These are phyloP conservation scores for Boletus rex-veris DNA, from an alignment of 768 basidiomycete species.

Conservation along the genomic window DNA sequence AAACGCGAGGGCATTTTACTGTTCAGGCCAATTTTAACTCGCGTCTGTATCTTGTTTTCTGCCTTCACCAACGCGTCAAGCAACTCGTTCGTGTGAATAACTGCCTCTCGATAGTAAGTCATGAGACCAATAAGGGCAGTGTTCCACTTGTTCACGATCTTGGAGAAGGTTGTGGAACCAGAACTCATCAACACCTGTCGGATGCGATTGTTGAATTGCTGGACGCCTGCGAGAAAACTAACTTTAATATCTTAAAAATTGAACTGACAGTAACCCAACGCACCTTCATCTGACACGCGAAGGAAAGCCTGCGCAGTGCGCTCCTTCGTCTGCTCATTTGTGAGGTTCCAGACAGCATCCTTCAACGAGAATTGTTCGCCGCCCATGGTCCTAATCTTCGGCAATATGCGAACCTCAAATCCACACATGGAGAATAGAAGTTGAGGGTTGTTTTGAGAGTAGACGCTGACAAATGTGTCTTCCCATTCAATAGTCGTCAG, in stretches of 20 bases:
- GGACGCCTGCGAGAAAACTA: conserved; percentile 55
- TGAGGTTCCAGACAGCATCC: conserved; percentile 95
- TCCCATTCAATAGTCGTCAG: conserved; percentile 99
- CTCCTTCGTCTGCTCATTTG: conserved; percentile 96
- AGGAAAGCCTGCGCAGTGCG: conserved; percentile 97
- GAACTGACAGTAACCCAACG: not conserved
- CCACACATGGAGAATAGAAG: conserved; percentile 97
- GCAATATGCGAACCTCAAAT: conserved; percentile 97
- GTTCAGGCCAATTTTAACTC: conserved; percentile 99
- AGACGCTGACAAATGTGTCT: conserved; percentile 95
- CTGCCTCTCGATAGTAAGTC: conserved; percentile 98
- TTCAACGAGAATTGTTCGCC: conserved; percentile 97
- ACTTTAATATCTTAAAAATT: not conserved
- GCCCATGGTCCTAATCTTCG: conserved; percentile 92
- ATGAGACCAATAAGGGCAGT: conserved; percentile 93
- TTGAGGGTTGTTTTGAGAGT: conserved; percentile 96
- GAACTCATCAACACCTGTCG: conserved; percentile 98
- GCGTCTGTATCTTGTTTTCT: conserved; percentile 99
- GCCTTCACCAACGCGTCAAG: conserved; percentile 96
- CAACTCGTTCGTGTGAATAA: conserved; percentile 95
- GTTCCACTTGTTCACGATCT: conserved; percentile 99
- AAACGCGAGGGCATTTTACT: conserved; percentile 99
- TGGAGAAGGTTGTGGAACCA: conserved; percentile 97
- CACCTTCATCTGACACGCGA: conserved; percentile 93
- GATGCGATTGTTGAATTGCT: conserved; percentile 97